These are phyloP conservation scores for Citrullus amarus DNA, from an alignment of 306 rosid species.

Conservation along the genomic window DNA sequence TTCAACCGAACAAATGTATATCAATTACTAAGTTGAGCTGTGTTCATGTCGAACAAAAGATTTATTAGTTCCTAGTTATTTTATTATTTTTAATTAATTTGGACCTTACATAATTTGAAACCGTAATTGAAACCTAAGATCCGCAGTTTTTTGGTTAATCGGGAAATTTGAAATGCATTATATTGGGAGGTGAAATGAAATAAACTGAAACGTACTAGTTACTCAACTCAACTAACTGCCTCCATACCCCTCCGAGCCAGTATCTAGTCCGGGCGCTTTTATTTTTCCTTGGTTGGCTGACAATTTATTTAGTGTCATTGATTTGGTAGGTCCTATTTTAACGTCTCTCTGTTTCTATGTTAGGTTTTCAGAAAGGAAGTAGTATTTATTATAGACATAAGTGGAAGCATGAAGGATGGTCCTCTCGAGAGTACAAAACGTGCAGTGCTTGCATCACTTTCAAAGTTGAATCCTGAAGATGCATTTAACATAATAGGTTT, in stretches of 20 bases:
- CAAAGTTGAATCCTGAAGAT: slow-evolving; percentile 46
- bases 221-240: not conserved
- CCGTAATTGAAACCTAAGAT: not conserved
- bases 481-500: slow-evolving; percentile 74
- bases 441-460: slow-evolving; percentile 58
- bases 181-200: not conserved
- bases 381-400: slow-evolving; percentile 64
- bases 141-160: not conserved
- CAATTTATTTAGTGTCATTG: not conserved
- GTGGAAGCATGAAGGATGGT: slow-evolving; percentile 81
- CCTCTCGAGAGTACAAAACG: slow-evolving; percentile 63
- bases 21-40: not conserved
- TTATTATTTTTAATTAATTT: too few species aligned
- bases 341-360: slow-evolving; percentile 5
- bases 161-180: not conserved
- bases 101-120: not conserved
- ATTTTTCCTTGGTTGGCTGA: not conserved
- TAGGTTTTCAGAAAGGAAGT: slow-evolving; percentile 71
- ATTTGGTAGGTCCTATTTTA: not conserved
- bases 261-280: not conserved
- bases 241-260: not conserved
- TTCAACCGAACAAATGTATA: too few species aligned
- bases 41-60: not conserved
- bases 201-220: not conserved
- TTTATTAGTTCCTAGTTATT: too few species aligned